Conservation (phyloP, 169 alveolate species). For the Neospora caninum region DNA sequence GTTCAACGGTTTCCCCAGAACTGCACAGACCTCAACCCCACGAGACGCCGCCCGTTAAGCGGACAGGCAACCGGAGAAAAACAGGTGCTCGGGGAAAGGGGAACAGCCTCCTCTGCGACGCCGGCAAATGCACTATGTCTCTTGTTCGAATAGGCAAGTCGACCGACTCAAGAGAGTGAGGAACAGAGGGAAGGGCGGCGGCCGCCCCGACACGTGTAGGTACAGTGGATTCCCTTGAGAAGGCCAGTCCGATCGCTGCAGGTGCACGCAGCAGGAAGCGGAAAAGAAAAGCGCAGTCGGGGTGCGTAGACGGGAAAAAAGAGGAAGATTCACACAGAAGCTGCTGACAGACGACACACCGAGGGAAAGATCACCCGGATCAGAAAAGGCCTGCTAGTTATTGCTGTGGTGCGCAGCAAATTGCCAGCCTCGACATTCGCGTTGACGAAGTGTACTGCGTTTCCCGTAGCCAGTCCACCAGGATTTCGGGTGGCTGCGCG, state of each 20-base stretch:
- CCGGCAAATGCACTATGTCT: no score
- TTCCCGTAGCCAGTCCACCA: neutral
- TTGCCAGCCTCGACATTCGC: neutral
- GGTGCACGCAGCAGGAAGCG: neutral
- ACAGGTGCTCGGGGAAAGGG: no score
- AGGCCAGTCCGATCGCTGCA: neutral
- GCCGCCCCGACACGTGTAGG: neutral
- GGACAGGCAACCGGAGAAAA: no score
- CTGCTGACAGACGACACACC: neutral
- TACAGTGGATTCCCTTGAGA: neutral
- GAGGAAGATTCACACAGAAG: neutral
- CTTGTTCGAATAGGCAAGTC: no score
- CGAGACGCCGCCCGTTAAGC: no score
- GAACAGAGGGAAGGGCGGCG: neutral
- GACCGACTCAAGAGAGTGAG: no score
- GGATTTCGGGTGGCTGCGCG: neutral
- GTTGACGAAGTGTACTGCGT: neutral
- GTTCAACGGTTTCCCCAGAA: no score
- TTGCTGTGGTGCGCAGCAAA: neutral
- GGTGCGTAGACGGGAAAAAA: neutral
- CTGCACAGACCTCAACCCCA: no score
- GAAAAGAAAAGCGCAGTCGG: neutral
- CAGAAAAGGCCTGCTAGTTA: neutral
- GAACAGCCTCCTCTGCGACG: no score
- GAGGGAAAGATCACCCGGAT: neutral